These are phyloP conservation scores for Fraxinus xanthoxyloides DNA, from an alignment of 305 asterid species.

Conservation along the genomic window DNA sequence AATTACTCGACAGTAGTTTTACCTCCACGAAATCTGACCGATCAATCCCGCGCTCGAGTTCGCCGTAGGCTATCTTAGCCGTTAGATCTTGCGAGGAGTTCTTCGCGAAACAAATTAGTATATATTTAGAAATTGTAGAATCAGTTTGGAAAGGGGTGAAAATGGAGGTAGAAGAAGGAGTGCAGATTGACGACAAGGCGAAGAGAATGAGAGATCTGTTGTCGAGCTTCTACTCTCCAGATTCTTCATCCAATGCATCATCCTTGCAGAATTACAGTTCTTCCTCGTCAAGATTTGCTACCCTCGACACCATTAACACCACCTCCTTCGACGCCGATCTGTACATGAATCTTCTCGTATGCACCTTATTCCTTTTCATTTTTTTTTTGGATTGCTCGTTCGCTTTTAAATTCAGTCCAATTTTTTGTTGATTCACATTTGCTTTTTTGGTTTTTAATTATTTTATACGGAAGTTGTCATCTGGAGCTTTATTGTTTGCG, in stretches of 20 bases:
- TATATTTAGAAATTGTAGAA: neutral
- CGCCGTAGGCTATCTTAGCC: neutral
- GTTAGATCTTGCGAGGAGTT: neutral
- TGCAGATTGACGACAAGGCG: slow-evolving; percentile 85
- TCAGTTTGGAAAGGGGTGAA: neutral
- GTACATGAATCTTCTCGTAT: slow-evolving; percentile 78
- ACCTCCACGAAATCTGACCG: neutral
- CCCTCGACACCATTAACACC: slow-evolving; percentile 54
- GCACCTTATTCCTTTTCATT: slow-evolving; percentile 7
- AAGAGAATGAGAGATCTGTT: slow-evolving; percentile 95
- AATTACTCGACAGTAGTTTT: neutral
- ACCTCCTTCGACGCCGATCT: slow-evolving; percentile 55
- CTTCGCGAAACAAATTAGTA: neutral
- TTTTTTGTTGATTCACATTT: neutral
- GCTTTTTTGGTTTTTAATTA: neutral
- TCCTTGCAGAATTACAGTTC: slow-evolving; percentile 35
- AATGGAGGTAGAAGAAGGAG: slow-evolving; percentile 63
- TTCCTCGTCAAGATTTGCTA: slow-evolving; percentile 70
- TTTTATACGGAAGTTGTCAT: neutral
- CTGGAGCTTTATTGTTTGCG: neutral
- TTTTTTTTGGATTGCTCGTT: neutral
- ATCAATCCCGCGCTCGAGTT: neutral
- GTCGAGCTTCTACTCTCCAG: slow-evolving; percentile 87
- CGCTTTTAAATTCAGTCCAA: neutral
- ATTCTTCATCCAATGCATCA: slow-evolving; percentile 47